Percentiles rank a stretch among this genome's conserved stretches.
Evolutionary conservation across 805 yeast genomes (phyloP).

Genomic region (Phaffomyces thermotolerans): DNA sequence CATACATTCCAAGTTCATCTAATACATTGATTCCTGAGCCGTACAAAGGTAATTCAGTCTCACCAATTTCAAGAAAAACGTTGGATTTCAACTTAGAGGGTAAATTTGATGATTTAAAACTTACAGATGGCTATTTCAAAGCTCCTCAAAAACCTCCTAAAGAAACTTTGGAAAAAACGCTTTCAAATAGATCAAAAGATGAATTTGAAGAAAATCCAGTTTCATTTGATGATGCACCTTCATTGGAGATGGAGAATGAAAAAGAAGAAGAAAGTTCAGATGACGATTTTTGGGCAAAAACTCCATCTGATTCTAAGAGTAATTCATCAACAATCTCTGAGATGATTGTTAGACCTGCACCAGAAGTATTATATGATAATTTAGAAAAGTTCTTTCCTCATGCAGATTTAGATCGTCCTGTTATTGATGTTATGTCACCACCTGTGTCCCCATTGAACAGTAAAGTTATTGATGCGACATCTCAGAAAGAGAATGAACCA

Average conservation of each 20-base stretch:
- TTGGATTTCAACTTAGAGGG: conserved; percentile 6
- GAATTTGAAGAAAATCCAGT: conserved; percentile 66
- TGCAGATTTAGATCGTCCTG: conserved; percentile 87
- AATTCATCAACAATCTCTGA: conserved; percentile 26
- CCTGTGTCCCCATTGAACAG: conserved; percentile 44
- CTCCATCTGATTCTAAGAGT: conserved; percentile 23
- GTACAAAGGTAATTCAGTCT: conserved; percentile 22
- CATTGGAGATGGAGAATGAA: conserved; percentile 30
- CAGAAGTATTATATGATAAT: conserved; percentile 88
- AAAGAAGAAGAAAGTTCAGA: conserved; percentile 37
- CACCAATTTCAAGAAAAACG: conserved; percentile 19
- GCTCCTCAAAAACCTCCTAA: not conserved
- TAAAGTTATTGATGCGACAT: not conserved
- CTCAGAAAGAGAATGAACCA: not conserved
- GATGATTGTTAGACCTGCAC: conserved; percentile 87
- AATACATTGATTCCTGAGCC: conserved; percentile 38
- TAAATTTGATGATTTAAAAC: not conserved
- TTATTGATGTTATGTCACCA: conserved; percentile 63
- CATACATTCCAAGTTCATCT: conserved; percentile 37
- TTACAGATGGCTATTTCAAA: not conserved
- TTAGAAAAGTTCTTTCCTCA: conserved; percentile 89
- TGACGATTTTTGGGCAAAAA: conserved; percentile 56
- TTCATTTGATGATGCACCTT: conserved; percentile 71
- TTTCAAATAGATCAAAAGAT: conserved; percentile 14
- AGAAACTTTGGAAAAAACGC: not conserved